Evolutionary conservation across 805 yeast genomes (phyloP).

Genomic region (Ogataea pignaliae): DNA sequence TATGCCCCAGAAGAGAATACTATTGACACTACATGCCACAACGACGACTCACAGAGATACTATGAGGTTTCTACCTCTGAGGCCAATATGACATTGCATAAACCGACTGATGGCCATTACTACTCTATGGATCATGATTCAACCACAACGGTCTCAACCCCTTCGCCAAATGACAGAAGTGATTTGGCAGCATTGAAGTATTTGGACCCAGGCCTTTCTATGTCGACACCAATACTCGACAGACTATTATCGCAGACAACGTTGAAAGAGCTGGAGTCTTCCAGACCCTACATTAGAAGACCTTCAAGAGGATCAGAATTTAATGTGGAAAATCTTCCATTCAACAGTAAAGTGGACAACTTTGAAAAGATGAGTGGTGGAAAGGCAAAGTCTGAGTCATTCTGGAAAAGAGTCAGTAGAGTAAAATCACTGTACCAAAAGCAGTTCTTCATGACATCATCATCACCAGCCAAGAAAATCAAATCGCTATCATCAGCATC

Average conservation of each 20-base stretch:
- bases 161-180: too few relatives aligned
- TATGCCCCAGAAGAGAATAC: slow-evolving; percentile 3
- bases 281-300: not conserved
- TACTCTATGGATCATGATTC: too few relatives aligned
- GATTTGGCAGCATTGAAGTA: too few relatives aligned
- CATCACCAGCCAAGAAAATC: not conserved
- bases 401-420: slow-evolving; percentile 8
- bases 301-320: not conserved
- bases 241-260: too few relatives aligned
- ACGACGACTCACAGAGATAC: not conserved
- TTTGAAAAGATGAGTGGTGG: slow-evolving; percentile 29
- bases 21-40: slow-evolving; percentile 7
- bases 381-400: slow-evolving; percentile 10
- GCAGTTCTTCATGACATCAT: not conserved
- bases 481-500: slow-evolving; percentile 10
- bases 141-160: too few relatives aligned
- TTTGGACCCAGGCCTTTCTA: not conserved
- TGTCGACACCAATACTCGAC: not conserved
- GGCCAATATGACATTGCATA: not conserved
- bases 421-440: slow-evolving; percentile 4
- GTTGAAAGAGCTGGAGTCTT: not conserved
- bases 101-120: not conserved
- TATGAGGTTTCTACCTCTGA: too few relatives aligned
- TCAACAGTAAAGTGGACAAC: slow-evolving; percentile 26
- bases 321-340: slow-evolving; percentile 6